Evolutionary conservation across 2,329 filamentous ascomycete genomes (phyloP), one percentile per base, ranked within the genome.

Genomic region (Cladobotryum mycophilum): DNA sequence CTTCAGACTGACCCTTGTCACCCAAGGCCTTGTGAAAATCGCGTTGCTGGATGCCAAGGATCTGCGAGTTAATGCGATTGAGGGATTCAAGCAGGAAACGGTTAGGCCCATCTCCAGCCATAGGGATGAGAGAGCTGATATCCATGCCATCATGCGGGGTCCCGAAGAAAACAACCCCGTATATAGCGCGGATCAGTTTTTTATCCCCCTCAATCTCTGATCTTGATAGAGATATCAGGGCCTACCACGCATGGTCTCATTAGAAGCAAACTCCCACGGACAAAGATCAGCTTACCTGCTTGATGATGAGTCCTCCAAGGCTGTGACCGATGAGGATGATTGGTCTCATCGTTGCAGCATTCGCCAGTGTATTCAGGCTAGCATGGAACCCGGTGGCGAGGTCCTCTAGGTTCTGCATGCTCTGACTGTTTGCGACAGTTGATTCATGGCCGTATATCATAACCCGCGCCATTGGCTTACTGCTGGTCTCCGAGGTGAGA

Each of bases 391-490:
- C 3, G 13, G 34, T 42, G 12, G n/a, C 25, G 3, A 55, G n/a
- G 36, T 55, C 50, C 25, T 45, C 30, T 12, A 55, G 17, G 22
- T 37, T 53, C 17, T 53, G 53, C 14, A 43, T 47, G 46, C 52
- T 61, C 30, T 56, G 38, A 49, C 56, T 63, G 1, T 47, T 34
- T 11, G 35, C 25, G 7, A 63, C 45, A 20, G 18, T 22, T 22
- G 60, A 57, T 4, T 58, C 54, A 48, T 65, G 64, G 8, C 64
- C 62, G 49, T 61, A 65, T 8, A 56, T 57, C 38, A 65, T 55
- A 6, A 65, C 49, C 17, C 62, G 53, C 1, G 58, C 61, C 2
- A 43, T 51, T 17, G 49, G 44, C 5, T 17, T 6, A 13, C 36
- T 14, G 11, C 13, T 45, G 20, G 5, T 18, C 9, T 45, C 35